Evolutionary conservation across 805 yeast species (phyloP), one percentile per base, ranked within the genome.

Genomic region (Starmerella davenportii): DNA sequence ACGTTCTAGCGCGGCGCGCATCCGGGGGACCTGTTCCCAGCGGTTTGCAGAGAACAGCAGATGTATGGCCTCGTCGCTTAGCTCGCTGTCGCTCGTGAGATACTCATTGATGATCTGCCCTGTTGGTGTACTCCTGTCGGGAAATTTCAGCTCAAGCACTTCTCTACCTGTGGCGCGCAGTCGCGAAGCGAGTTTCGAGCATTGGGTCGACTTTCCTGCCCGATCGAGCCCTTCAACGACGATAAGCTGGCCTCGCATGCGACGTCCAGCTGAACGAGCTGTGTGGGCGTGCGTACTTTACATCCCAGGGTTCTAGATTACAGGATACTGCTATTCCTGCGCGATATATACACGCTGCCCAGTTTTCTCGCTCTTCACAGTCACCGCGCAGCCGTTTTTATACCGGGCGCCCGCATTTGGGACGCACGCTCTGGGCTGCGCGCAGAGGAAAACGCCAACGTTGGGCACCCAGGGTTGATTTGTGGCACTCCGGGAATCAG

Each of bases 201-300:
- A 68, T 54, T 90, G 98, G 0, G 95, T 84, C 2, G 94, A 72
- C 52, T 90, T 90, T 0, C 99, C 99, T 0, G 95, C 77, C 36
- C 99, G 62, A 52, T 90, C 99, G 1, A 90, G 69, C 0, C 99
- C 99, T 57, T 90, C 99, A 2, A 90, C 65, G 1, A 82, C 68
- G 18, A 90, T 76, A 29, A 90, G 61, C 34, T 69, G 65, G 2
- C 95, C 96, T 44, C 95, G 44, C 49, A 40, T 21, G 5, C 14
- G 35, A 20, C 17, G n/a, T 21, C 4, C 5, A 11, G 28, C 25
- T 37, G 9, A 15, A 15, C n/a, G 16, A 30, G 13, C 14, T 25
- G n/a, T 18, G 34, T 30, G 20, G n/a, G 20, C 9, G 16, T 30
- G n/a, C 11, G 20, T 9, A 18, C 9, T n/a, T 15, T 11, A 30